Evolutionary conservation across 768 basidiomycete species (phyloP), one percentile per base, ranked within the genome.

Genomic region (Russula foetens): DNA sequence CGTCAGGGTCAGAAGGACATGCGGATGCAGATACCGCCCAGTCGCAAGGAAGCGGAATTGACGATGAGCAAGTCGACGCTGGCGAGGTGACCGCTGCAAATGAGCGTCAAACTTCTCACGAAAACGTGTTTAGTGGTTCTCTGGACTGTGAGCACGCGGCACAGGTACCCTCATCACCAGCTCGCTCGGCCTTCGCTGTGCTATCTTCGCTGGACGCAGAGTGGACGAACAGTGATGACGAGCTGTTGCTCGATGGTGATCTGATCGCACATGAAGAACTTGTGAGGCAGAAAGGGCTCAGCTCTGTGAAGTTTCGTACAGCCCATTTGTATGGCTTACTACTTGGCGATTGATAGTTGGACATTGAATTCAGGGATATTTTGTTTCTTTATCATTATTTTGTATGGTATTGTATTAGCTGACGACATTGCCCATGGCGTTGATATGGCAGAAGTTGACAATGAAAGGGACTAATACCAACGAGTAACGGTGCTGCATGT

Each of bases 231-330:
- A 53, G 55, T 26, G 60, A 50, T 23, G 59, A 56, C 4, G 60
- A 56, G 49, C 23, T 56, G 15, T 39, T 56, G 43, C 41, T 56
- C 35, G 54, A 45, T 29, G 48, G 54, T 31, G 54, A 61, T 45
- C 60, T 51, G 26, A 23, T 1, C 35, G 43, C 21, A 15, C 48
- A 56, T n/a, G 41, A 45, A 24, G 54, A 49, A 33, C 48, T 61
- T 7, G 48, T 60, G 48, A 56, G 15, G 43, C 54, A 48, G 43
- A 61, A 61, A 26, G 60, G 54, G 24, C 23, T 56, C 15, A 23
- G 24, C 24, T 60, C 59, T 3, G 43, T 56, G 43, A 60, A 60
- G 41, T 50, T 56, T 56, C 60, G 60, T 33, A 61, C 49, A 44
- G 60, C 60, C 9, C 48, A 61, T 44, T 38, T 61, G 28, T 61